Conservation (phyloP, 2,329 filamentous ascomycete genomes). For the Parafenestella ontariensis region DNA sequence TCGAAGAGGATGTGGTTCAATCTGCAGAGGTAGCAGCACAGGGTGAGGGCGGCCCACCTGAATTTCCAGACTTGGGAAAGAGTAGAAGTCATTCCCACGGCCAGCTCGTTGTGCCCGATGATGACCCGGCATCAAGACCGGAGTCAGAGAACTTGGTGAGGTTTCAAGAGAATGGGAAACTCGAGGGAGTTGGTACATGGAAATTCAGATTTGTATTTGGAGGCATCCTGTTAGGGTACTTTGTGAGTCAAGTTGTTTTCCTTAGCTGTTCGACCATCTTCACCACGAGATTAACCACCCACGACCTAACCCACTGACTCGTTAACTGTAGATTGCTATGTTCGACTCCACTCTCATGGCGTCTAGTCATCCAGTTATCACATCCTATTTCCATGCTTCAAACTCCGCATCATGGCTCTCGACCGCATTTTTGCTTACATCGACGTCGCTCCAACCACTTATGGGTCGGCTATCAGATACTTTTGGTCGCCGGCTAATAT, state of each 20-base stretch:
- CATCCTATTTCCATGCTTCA: slow-evolving; percentile 77
- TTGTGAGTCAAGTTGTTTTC: slow-evolving; percentile 34
- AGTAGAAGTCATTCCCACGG: slow-evolving; percentile 31
- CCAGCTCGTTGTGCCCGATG: slow-evolving; percentile 32
- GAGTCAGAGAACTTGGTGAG: slow-evolving; percentile 29
- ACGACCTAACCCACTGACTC: slow-evolving; percentile 44
- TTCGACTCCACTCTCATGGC: slow-evolving; percentile 86
- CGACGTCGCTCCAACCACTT: slow-evolving; percentile 77
- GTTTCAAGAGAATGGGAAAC: slow-evolving; percentile 41
- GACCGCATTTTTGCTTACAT: slow-evolving; percentile 78
- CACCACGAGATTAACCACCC: not conserved
- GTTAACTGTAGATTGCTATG: slow-evolving; percentile 47
- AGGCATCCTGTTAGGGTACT: slow-evolving; percentile 47
- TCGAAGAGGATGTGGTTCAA: slow-evolving; percentile 29
- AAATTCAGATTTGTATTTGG: slow-evolving; percentile 49
- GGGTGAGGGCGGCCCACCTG: slow-evolving; percentile 30
- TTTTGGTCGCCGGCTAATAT: slow-evolving; percentile 71
- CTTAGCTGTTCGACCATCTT: not conserved
- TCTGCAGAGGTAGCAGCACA: slow-evolving; percentile 31
- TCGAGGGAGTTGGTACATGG: slow-evolving; percentile 42
- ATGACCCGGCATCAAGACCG: slow-evolving; percentile 20
- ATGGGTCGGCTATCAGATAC: slow-evolving; percentile 78
- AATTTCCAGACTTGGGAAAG: slow-evolving; percentile 32
- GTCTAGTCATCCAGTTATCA: slow-evolving; percentile 80
- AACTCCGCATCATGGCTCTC: slow-evolving; percentile 85